Percentiles rank a stretch among this genome's conserved stretches.
phyloP scores from a whole-genome alignment of 1,139 yeast species.

The Kodamaea anthophila region DNA sequence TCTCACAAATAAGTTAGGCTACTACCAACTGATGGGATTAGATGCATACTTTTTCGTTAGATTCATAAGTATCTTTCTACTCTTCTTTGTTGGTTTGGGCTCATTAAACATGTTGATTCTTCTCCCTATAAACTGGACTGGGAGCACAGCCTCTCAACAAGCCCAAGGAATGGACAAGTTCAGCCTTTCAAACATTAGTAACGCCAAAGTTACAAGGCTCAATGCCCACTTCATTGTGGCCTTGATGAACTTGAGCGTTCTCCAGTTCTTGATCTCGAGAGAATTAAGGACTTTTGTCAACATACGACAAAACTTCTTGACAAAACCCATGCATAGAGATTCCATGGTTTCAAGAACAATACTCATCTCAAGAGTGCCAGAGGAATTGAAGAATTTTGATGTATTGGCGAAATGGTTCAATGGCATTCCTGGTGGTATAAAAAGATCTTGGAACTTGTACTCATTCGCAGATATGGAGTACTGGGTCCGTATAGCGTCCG shows the following conservation, averaged over 20 bases:
- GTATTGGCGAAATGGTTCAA: constrained; percentile 22
- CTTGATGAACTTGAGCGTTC: constrained; percentile 43
- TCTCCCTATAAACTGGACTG: constrained; percentile 51
- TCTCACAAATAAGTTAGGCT: constrained; percentile 30
- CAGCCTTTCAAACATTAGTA: constrained; percentile 57
- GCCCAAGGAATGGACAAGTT: constrained; percentile 51
- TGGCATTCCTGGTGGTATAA: constrained; percentile 41
- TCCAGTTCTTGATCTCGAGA: constrained; percentile 45
- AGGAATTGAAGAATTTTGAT: constrained; percentile 21
- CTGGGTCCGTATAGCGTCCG: constrained; percentile 25
- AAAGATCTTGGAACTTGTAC: constrained; percentile 46
- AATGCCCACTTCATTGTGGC: constrained; percentile 53
- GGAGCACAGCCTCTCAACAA: constrained; percentile 24
- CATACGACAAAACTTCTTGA: constrained; percentile 35
- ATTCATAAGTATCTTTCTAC: constrained; percentile 41
- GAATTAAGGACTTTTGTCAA: constrained; percentile 46
- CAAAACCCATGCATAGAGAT: constrained; percentile 19
- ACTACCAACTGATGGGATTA: constrained; percentile 47
- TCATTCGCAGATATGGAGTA: constrained; percentile 32
- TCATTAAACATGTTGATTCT: constrained; percentile 46
- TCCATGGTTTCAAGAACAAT: constrained; percentile 34
- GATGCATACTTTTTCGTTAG: constrained; percentile 62
- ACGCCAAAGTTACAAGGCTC: constrained; percentile 36
- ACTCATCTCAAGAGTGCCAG: constrained; percentile 46
- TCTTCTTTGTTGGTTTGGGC: constrained; percentile 47